Percentiles rank a stretch among this genome's conserved stretches.
Evolutionary conservation across 306 rosid genomes (phyloP).

Genomic region (Erythrophleum fordii): DNA sequence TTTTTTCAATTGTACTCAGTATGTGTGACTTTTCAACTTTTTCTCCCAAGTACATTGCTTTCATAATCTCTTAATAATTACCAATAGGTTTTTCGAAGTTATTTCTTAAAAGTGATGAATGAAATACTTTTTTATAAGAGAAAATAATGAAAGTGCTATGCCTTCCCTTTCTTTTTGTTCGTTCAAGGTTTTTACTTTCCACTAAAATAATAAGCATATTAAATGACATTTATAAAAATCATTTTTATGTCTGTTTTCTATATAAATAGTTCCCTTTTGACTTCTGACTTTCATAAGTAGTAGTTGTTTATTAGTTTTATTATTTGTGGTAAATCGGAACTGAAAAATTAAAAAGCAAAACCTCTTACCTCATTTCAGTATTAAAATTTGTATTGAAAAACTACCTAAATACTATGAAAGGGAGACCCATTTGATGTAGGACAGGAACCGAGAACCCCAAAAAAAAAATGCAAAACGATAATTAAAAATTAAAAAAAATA

Average conservation of each 20-base stretch:
- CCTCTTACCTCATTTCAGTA: neutral
- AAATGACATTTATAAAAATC: neutral
- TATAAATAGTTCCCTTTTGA: neutral
- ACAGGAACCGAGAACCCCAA: no score
- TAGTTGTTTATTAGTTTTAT: neutral
- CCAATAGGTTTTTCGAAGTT: neutral
- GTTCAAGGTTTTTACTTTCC: neutral
- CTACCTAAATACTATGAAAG: neutral
- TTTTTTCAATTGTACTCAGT: no score
- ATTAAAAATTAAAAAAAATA: no score
- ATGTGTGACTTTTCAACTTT: neutral
- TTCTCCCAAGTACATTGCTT: constrained; percentile 8
- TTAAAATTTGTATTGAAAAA: neutral
- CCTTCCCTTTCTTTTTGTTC: neutral
- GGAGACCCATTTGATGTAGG: no score
- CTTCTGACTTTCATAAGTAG: neutral
- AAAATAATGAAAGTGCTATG: neutral
- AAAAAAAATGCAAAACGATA: no score
- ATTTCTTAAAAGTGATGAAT: neutral
- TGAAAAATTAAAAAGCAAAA: neutral
- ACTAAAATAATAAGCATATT: neutral
- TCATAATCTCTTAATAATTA: neutral
- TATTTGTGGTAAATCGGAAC: neutral
- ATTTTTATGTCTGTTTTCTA: neutral
- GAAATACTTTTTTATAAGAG: neutral